Base-by-base conservation (phyloP, 805 yeast genomes). In the Starmerella stellata region DNA sequence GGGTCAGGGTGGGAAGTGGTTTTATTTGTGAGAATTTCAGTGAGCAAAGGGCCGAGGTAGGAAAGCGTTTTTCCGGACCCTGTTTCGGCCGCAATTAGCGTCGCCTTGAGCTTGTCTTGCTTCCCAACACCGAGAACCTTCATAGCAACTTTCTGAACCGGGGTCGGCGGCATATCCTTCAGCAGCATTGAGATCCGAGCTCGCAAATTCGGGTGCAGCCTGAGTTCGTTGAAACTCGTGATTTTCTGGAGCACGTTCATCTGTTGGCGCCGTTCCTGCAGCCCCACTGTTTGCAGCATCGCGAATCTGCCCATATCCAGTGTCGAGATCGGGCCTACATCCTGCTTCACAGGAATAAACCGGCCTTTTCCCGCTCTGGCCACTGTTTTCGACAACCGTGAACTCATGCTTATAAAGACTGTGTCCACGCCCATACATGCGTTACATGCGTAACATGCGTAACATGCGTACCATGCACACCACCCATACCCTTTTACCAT, bases 31-130 rank as follows among this genome's bases (percentile, higher is more conserved):
- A 72, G 69, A 45, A 85, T 57, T 45, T 70, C 72, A 35, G 81
- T 77, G 29, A 85, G 45, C 27, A 87, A 45, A 0, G 94, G 85
- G 0, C 78, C 72, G 43, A 90, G 53, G 52, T 85, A 87, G 0
- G 95, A 83, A 74, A 93, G 74, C 0, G 98, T 87, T 54, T 87
- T 87, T 7, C 98, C 98, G 0, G 93, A 78, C 0, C 98, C 98
- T 0, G 98, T 87, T 55, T 90, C 96, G 2, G 95, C 94, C 1
- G 96, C 95, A 39, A 87, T 57, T 2, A 90, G 72, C 36, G 74
- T 50, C 42, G 64, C 59, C 5, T 55, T 57, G 30, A 36, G 35
- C 17, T 50, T 41, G 30, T 52, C 48, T 48, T 46, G 28, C 4
- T 56, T 51, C 18, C 62, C 53, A 31, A 66, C 59, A 4, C 69